Conservation (phyloP, 169 alveolate genomes). For the Sarcocystis neurona region DNA sequence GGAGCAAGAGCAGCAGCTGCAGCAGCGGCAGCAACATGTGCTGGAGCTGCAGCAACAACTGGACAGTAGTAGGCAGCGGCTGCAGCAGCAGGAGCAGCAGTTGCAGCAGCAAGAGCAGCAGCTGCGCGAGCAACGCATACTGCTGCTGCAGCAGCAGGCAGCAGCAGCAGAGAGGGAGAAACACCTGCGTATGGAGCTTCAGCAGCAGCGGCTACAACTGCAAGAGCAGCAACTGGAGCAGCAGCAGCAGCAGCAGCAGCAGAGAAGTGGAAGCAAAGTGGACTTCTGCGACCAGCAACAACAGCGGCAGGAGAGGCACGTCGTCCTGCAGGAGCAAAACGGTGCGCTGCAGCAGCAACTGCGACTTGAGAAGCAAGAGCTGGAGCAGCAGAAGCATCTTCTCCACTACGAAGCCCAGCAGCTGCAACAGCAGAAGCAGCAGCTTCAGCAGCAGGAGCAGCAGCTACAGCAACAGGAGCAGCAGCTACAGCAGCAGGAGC, state of each 20-base stretch:
- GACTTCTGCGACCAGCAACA: not conserved
- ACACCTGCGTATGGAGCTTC: not conserved
- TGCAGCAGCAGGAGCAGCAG: not conserved
- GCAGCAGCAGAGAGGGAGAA: not conserved
- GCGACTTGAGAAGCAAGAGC: not conserved
- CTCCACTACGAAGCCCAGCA: not conserved
- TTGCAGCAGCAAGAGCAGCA: not conserved
- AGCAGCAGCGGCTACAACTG: not conserved
- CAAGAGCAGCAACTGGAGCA: not conserved
- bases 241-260: not conserved
- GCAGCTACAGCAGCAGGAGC: not conserved
- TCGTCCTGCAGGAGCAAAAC: not conserved
- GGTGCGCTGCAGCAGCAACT: not conserved
- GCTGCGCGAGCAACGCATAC: not conserved
- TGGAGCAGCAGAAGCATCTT: not conserved
- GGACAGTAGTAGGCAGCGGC: not conserved
- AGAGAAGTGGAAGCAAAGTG: not conserved
- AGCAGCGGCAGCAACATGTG: not conserved
- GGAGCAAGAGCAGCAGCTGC: conserved; percentile 20
- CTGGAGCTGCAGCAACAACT: not conserved
- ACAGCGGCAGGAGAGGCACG: not conserved
- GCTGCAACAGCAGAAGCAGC: not conserved
- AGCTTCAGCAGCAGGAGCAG: not conserved
- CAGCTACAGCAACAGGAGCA: not conserved
- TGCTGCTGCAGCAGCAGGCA: not conserved